A percentile compares a stretch with the other conserved stretches of the same genome.
Conservation (phyloP, 768 basidiomycete genomes). For the Mycena belliarum region DNA sequence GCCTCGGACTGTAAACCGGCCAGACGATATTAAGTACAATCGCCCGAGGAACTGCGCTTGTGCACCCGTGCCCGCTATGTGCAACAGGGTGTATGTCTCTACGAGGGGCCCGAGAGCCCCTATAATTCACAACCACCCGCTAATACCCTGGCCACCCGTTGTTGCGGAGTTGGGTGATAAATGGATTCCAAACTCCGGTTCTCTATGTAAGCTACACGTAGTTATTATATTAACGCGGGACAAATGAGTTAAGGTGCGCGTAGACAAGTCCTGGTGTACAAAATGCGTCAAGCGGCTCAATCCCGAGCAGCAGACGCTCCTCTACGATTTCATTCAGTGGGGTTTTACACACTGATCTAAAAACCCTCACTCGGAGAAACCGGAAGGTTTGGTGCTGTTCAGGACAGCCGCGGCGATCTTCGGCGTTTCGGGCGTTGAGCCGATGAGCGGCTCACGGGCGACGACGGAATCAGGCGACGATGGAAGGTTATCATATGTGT, state of each 20-base stretch:
- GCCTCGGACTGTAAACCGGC: too few species aligned
- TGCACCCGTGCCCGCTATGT: too few species aligned
- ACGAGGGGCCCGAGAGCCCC: too few species aligned
- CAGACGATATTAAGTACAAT: too few species aligned
- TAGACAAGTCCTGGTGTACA: slow-evolving; percentile 19
- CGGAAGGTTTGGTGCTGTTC: slow-evolving; percentile 15
- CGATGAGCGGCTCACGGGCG: slow-evolving; percentile 40
- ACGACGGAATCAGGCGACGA: slow-evolving; percentile 47
- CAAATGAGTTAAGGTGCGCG: slow-evolving; percentile 12
- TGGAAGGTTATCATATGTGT: slow-evolving; percentile 42
- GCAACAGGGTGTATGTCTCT: too few species aligned
- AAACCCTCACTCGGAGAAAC: slow-evolving; percentile 17
- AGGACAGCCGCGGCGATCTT: slow-evolving; percentile 16
- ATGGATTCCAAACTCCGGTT: slow-evolving; percentile 22
- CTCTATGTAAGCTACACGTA: slow-evolving; percentile 37
- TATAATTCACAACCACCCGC: too few species aligned
- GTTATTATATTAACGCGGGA: slow-evolving; percentile 24
- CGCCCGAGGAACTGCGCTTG: too few species aligned
- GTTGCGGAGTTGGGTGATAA: slow-evolving; percentile 15
- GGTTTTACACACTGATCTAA: not conserved
- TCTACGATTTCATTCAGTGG: not conserved
- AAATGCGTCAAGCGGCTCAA: slow-evolving; percentile 15
- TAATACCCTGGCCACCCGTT: too few species aligned
- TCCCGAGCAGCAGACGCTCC: slow-evolving; percentile 12
- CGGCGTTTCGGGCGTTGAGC: slow-evolving; percentile 20